Evolutionary conservation across 345 rosid species (phyloP).

Genomic region (Limnanthes douglasii): DNA sequence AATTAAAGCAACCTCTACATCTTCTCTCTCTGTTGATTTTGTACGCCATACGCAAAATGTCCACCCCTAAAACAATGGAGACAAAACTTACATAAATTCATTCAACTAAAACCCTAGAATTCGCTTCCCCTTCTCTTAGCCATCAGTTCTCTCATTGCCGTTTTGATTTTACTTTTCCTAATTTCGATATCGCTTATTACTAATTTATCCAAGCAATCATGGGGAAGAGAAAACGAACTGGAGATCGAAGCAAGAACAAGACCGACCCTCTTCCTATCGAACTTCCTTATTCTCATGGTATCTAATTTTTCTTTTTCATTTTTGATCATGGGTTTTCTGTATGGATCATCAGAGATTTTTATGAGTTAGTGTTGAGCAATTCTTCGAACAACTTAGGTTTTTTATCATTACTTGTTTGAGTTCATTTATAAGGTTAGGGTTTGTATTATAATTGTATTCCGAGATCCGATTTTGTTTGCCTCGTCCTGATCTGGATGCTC

Average conservation of each 20-base stretch:
- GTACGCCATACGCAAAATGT: too few relatives aligned
- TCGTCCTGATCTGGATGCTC: neutral
- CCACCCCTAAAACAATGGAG: too few relatives aligned
- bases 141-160: neutral
- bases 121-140: constrained; percentile 4
- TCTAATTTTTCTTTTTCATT: constrained; percentile 2
- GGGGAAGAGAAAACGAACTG: constrained; percentile 31
- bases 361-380: neutral
- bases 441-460: neutral
- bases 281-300: constrained; percentile 36
- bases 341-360: constrained; percentile 3
- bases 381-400: neutral
- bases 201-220: constrained; percentile 4
- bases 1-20: too few relatives aligned
- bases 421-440: neutral
- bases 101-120: constrained; percentile 3
- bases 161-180: neutral
- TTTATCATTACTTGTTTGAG: neutral
- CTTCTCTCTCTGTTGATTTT: too few relatives aligned
- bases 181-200: neutral
- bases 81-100: too few relatives aligned
- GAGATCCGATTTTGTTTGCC: neutral
- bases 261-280: constrained; percentile 7
- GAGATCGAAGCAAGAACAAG: neutral
- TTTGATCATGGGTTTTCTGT: neutral